Conservation (phyloP, 2,329 filamentous ascomycete genomes). For the Botrytis elliptica region DNA sequence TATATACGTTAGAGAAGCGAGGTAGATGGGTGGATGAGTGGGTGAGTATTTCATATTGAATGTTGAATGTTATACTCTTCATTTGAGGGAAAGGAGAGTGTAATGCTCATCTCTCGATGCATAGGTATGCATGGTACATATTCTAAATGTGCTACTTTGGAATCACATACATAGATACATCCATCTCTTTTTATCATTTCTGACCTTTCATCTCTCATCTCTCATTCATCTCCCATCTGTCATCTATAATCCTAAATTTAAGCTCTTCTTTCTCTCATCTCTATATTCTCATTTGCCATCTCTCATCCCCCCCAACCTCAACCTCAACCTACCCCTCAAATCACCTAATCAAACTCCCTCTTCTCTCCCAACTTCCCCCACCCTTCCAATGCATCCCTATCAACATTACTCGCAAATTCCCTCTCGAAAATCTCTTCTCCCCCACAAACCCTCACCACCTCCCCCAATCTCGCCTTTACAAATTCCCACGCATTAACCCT, state of each 20-base stretch:
- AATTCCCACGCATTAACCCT: slow-evolving; percentile 63
- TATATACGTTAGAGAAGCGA: too few species aligned
- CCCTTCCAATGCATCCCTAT: slow-evolving; percentile 66
- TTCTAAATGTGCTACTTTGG: not conserved
- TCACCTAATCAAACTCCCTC: slow-evolving; percentile 1
- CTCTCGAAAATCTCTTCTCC: slow-evolving; percentile 65
- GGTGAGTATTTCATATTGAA: too few species aligned
- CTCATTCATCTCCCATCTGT: not conserved
- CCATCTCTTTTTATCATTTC: not conserved
- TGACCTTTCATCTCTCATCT: not conserved
- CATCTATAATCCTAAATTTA: not conserved
- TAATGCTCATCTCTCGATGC: not conserved
- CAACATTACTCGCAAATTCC: slow-evolving; percentile 71
- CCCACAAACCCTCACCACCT: slow-evolving; percentile 58
- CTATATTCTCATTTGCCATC: not conserved
- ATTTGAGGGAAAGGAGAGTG: not conserved
- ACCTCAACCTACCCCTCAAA: not conserved
- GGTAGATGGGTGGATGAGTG: too few species aligned
- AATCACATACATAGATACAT: not conserved
- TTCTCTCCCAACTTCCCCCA: slow-evolving; percentile 50
- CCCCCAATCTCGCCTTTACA: slow-evolving; percentile 59
- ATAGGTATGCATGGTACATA: not conserved
- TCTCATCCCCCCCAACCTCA: not conserved
- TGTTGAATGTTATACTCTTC: not conserved
- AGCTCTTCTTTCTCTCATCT: too few species aligned